Percentiles rank a stretch among this genome's conserved stretches.
Evolutionary conservation across 257 asterid genomes (phyloP).

Genomic region (Solanum bulbocastanum): DNA sequence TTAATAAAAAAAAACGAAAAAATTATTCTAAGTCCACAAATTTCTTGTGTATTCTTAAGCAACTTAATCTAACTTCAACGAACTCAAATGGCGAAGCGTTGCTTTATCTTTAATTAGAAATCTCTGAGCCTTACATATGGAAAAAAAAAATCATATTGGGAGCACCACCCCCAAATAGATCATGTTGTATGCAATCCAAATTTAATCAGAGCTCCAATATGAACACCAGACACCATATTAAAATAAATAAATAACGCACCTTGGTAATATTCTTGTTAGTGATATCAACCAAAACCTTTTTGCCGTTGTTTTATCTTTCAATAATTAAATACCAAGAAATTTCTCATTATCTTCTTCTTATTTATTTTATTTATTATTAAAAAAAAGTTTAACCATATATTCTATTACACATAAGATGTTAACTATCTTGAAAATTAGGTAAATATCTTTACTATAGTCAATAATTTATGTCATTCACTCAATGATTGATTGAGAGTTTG

Average conservation of each 20-base stretch:
- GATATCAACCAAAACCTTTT: background rate
- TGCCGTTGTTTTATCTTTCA: background rate
- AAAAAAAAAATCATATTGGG: background rate
- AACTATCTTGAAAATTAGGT: background rate
- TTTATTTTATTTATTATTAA: background rate
- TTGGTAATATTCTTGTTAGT: background rate
- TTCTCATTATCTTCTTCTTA: background rate
- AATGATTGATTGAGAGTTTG: background rate
- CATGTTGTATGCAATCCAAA: too few relatives aligned
- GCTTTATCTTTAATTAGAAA: too few relatives aligned
- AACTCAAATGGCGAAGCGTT: background rate
- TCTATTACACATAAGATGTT: background rate
- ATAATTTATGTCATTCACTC: background rate
- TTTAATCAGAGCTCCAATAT: fast-evolving
- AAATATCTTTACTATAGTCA: background rate
- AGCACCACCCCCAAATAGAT: too few relatives aligned
- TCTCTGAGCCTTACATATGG: too few relatives aligned
- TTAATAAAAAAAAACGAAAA: too few relatives aligned
- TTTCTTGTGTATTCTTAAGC: background rate
- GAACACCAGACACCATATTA: fast-evolving
- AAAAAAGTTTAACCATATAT: background rate
- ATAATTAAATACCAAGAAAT: background rate
- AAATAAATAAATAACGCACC: background rate
- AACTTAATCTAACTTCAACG: background rate
- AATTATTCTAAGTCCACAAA: background rate